Conservation (phyloP, 352 stramenopile species). For the Globisporangium alternatum region DNA sequence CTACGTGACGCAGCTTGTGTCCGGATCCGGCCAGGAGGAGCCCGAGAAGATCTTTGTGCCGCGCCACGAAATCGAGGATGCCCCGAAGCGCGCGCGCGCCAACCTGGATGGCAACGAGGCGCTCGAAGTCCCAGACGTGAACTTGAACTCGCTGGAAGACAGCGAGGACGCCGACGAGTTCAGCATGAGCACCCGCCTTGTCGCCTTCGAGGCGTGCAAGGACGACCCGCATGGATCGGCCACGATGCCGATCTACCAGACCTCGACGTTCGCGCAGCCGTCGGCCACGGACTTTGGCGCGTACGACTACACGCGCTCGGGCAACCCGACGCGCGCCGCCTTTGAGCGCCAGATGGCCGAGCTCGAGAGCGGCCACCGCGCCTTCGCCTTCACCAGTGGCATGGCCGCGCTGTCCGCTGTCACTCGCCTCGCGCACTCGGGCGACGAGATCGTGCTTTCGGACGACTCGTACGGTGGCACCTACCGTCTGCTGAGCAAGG, state of each 20-base stretch:
- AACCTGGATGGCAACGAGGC: slow-evolving; percentile 79
- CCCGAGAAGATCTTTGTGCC: slow-evolving; percentile 79
- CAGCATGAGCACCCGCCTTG: slow-evolving; percentile 69
- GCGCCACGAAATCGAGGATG: slow-evolving; percentile 54
- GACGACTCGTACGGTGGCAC: slow-evolving; percentile 97
- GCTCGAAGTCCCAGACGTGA: slow-evolving; percentile 37
- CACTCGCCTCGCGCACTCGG: slow-evolving; percentile 84
- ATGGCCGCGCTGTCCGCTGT: slow-evolving; percentile 95
- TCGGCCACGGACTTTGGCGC: slow-evolving; percentile 87
- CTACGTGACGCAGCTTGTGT: slow-evolving; percentile 84
- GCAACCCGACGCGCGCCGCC: slow-evolving; percentile 91
- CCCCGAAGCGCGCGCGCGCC: slow-evolving; percentile 45
- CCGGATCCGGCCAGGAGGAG: slow-evolving; percentile 48
- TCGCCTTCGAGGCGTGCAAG: slow-evolving; percentile 80
- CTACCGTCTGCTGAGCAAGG: slow-evolving; percentile 88
- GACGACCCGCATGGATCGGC: slow-evolving; percentile 88
- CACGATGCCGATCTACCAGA: slow-evolving; percentile 93
- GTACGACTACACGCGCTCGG: slow-evolving; percentile 94
- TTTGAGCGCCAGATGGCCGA: slow-evolving; percentile 92
- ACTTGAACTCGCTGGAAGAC: slow-evolving; percentile 31
- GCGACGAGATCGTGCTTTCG: slow-evolving; percentile 92
- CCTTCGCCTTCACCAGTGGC: slow-evolving; percentile 92
- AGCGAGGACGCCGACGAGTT: slow-evolving; percentile 42
- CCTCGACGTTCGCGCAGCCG: slow-evolving; percentile 87
- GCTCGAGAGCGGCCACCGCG: slow-evolving; percentile 64